Evolutionary conservation across 78 protist species (phyloP).

Genomic region (Diacronema lutheri): DNA sequence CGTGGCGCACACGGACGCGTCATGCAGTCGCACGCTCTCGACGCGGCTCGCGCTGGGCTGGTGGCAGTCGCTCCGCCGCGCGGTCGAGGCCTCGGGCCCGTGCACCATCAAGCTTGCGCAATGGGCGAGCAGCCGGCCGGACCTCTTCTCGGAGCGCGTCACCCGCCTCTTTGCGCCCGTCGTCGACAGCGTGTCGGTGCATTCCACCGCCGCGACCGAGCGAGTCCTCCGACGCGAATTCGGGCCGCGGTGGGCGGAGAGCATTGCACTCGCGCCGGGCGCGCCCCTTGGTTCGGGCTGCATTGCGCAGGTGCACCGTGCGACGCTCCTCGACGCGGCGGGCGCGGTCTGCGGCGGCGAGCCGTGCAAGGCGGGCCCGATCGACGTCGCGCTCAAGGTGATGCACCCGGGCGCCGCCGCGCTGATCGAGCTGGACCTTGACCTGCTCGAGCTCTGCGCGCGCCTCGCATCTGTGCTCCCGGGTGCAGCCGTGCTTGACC

Average conservation of each 20-base stretch:
- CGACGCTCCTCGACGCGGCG: neutral
- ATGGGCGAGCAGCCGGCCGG: slow-evolving; percentile 43
- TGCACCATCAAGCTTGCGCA: slow-evolving; percentile 49
- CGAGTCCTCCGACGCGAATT: neutral
- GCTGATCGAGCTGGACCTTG: slow-evolving; percentile 7
- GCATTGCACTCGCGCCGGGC: neutral
- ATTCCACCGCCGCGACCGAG: neutral
- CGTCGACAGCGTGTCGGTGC: neutral
- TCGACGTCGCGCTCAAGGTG: slow-evolving; percentile 29
- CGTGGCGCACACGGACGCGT: no score
- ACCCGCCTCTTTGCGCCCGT: neutral
- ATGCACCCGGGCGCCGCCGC: slow-evolving; percentile 19
- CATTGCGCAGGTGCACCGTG: slow-evolving; percentile 50
- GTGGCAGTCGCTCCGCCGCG: no score
- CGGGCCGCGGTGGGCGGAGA: neutral
- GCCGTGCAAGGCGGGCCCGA: no score
- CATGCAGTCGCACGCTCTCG: no score
- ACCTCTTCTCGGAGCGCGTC: neutral
- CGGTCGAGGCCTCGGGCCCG: slow-evolving; percentile 30
- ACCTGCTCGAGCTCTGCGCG: neutral
- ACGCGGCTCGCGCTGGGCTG: no score
- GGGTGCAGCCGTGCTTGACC: no score
- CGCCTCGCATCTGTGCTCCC: no score
- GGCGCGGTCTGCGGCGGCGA: no score
- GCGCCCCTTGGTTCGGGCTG: slow-evolving; percentile 32